phyloP scores from a whole-genome alignment of 345 rosid genomes.

The Isatis tinctoria region DNA sequence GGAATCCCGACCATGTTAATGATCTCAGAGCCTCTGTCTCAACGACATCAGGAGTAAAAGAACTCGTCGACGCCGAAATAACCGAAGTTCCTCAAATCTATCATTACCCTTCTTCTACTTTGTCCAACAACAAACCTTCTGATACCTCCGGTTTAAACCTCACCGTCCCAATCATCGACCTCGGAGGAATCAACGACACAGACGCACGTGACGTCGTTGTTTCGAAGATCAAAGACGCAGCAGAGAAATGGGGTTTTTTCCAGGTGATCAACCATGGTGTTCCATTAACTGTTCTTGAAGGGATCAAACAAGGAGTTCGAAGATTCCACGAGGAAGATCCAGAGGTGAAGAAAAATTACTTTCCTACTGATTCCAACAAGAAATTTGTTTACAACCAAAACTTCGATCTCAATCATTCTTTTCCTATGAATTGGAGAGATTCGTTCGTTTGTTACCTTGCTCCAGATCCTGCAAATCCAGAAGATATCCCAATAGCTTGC shows the following conservation, averaged over 20 bases:
- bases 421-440: constrained; percentile 41
- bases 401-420: constrained; percentile 23
- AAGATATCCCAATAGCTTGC: constrained; percentile 39
- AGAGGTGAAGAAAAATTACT: background rate
- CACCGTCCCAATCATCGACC: constrained; percentile 35
- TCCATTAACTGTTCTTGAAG: background rate
- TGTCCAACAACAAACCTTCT: constrained; percentile 7
- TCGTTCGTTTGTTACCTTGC: constrained; percentile 20
- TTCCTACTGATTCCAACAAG: background rate
- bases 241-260: background rate
- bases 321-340: constrained; percentile 3
- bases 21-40: constrained; percentile 26
- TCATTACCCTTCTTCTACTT: background rate
- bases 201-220: background rate
- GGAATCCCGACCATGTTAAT: background rate
- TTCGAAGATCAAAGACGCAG: background rate
- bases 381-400: constrained; percentile 16
- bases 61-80: constrained; percentile 34
- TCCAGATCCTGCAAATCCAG: constrained; percentile 34
- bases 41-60: constrained; percentile 33
- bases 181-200: constrained; percentile 10
- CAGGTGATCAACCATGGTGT: background rate
- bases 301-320: background rate
- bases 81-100: constrained; percentile 33
- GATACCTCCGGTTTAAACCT: background rate